Evolutionary conservation across 208 protist genomes (phyloP), one percentile per base, ranked within the genome.

Genomic region (Wallacemonas collosoma): DNA sequence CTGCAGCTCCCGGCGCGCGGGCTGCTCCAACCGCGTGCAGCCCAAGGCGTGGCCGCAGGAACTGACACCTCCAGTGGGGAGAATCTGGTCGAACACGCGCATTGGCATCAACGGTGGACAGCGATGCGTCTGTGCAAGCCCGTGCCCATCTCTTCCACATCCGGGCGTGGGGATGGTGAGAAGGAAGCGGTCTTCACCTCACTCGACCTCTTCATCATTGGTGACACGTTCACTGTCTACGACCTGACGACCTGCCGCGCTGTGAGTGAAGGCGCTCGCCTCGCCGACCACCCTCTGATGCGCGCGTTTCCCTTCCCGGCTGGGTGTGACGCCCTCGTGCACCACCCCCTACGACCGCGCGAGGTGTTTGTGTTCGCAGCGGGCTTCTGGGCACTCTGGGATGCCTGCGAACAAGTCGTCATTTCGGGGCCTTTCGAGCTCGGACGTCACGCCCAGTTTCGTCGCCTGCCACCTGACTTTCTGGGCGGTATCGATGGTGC

Each of bases 271-370:
- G 3, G 60, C 5, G 12, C 11, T 40, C 60, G 55, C 12, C 73
- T 82, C 44, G 43, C 26, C 2, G 53, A 71, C 38, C 63, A 50
- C 26, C n/a, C 43, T 3, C 17, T 70, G n/a, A 47, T 79, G 5
- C 8, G 17, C 1, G 53, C 48, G 38, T 79, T 81, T 40, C 87
- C 87, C 5, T 90, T 93, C 75, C 15, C 65, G 35, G 65, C 62
- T 11, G 87, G 87, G 5, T 83, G 89, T 68, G 82, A 89, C 54
- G 80, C 76, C 36, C 63, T 67, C 9, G 81, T 90, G 57, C 71
- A 88, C 73, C 69, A 80, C 51, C 87, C 83, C 4, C 53, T 79
- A 17, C 76, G 79, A 53, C 84, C 78, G 40, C 68, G 77, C 39
- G 71, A 80, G 14, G 81, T 75, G 12, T 82, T 81, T 57, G 78